A percentile compares a stretch with the other conserved stretches of the same genome.
Evolutionary conservation across 2,329 filamentous ascomycete species (phyloP).

Genomic region (Fusarium abutilonis): DNA sequence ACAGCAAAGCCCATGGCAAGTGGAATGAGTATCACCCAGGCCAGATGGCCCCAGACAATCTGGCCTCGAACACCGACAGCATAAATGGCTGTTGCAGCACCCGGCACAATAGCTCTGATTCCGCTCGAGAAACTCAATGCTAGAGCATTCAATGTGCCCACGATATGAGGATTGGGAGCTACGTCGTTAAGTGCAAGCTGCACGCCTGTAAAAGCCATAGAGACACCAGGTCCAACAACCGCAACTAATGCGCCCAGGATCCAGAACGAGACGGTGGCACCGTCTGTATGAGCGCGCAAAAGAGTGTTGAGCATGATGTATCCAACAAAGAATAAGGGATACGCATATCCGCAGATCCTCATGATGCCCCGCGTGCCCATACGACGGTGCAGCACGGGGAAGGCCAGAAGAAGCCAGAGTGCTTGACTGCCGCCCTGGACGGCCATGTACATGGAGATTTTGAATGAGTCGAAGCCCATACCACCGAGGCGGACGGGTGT

Average conservation of each 20-base stretch:
- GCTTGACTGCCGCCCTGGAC: constrained; percentile 73
- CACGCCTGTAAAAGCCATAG: constrained; percentile 75
- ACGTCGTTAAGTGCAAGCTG: constrained; percentile 82
- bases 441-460: constrained; percentile 74
- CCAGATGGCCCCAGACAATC: constrained; percentile 68
- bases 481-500: constrained; percentile 71
- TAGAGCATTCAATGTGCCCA: constrained; percentile 76
- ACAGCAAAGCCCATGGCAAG: constrained; percentile 45
- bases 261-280: constrained; percentile 65
- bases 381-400: constrained; percentile 73
- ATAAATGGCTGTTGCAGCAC: constrained; percentile 72
- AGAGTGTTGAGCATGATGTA: constrained; percentile 66
- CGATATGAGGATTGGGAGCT: constrained; percentile 68
- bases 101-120: constrained; percentile 73
- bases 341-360: constrained; percentile 61
- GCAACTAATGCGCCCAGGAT: constrained; percentile 53
- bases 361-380: constrained; percentile 74
- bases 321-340: constrained; percentile 71
- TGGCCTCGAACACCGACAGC: constrained; percentile 72
- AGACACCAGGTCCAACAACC: constrained; percentile 68
- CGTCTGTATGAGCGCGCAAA: constrained; percentile 50
- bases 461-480: constrained; percentile 67
- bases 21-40: constrained; percentile 49
- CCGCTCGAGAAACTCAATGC: constrained; percentile 67
- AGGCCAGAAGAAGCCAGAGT: constrained; percentile 74